Percentiles rank a stretch among this genome's conserved stretches.
phyloP scores from a whole-genome alignment of 208 protist species.

The Acanthamoeba castellanii region DNA sequence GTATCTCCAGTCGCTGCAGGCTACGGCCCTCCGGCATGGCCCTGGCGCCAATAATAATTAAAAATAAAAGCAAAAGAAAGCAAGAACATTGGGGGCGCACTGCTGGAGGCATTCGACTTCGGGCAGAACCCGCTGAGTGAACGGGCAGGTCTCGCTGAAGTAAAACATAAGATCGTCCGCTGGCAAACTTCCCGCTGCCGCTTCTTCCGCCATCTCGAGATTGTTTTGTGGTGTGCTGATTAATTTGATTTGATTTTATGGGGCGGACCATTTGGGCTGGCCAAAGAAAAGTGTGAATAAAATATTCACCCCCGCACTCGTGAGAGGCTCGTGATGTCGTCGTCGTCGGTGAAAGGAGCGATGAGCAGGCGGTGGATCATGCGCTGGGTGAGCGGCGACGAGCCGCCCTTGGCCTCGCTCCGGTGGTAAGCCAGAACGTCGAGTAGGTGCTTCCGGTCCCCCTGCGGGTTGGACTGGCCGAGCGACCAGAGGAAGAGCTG shows the following conservation, averaged over 20 bases:
- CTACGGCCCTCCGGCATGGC: constrained; percentile 1
- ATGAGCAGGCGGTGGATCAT: constrained; percentile 4
- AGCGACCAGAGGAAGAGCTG: constrained; percentile 56
- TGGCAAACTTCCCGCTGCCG: background rate
- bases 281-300: no score
- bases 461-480: background rate
- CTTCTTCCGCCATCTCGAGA: background rate
- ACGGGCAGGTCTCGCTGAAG: constrained; percentile 54
- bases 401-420: background rate
- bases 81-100: background rate
- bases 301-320: no score
- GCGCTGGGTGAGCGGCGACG: background rate
- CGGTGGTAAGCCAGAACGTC: background rate
- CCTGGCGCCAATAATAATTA: background rate
- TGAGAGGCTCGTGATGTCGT: background rate
- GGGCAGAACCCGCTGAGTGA: constrained; percentile 47
- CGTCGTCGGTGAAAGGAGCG: background rate
- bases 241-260: no score
- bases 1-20: constrained; percentile 48
- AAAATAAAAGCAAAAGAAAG: background rate
- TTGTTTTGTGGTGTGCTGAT: background rate
- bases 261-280: no score
- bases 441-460: background rate
- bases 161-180: constrained; percentile 48
- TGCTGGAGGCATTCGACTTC: constrained; percentile 64